Evolutionary conservation across 176 grass and related monocot species (phyloP).

Genomic region (Bonia amplexicaulis): DNA sequence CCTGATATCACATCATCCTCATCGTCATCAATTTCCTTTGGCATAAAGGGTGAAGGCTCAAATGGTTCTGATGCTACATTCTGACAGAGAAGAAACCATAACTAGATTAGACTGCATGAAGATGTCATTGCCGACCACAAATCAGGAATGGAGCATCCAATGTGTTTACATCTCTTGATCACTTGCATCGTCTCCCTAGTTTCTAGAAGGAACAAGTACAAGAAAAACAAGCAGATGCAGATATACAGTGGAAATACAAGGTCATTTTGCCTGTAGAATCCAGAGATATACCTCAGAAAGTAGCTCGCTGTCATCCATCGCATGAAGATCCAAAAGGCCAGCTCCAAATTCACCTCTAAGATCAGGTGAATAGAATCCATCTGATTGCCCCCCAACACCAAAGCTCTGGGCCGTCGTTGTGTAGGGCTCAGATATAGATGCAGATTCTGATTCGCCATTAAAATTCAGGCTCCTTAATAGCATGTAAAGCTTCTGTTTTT

Average conservation of each 20-base stretch:
- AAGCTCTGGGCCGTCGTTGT: slow-evolving; percentile 60
- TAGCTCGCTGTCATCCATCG: slow-evolving; percentile 92
- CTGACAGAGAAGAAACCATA: slow-evolving; percentile 48
- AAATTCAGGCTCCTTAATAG: slow-evolving; percentile 86
- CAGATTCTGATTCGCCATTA: slow-evolving; percentile 52
- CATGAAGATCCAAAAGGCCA: slow-evolving; percentile 94
- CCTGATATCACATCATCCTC: slow-evolving; percentile 51
- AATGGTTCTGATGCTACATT: slow-evolving; percentile 75
- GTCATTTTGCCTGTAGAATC: neutral
- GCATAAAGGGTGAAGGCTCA: slow-evolving; percentile 79
- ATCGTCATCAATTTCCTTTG: slow-evolving; percentile 76
- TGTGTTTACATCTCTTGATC: slow-evolving; percentile 4
- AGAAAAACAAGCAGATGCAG: neutral
- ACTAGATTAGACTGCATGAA: slow-evolving; percentile 28
- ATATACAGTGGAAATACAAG: neutral
- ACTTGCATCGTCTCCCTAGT: slow-evolving; percentile 18
- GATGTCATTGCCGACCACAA: neutral
- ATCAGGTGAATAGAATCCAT: slow-evolving; percentile 89
- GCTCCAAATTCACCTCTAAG: slow-evolving; percentile 90
- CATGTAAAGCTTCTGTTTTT: slow-evolving; percentile 79
- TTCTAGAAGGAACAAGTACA: slow-evolving; percentile 12
- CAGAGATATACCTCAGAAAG: slow-evolving; percentile 71
- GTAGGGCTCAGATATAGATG: slow-evolving; percentile 56
- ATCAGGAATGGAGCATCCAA: slow-evolving; percentile 18
- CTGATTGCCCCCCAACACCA: slow-evolving; percentile 27